Evolutionary conservation across 1,284 basidiomycete genomes (phyloP).

Genomic region (Erythrobasidium hasegawianum): DNA sequence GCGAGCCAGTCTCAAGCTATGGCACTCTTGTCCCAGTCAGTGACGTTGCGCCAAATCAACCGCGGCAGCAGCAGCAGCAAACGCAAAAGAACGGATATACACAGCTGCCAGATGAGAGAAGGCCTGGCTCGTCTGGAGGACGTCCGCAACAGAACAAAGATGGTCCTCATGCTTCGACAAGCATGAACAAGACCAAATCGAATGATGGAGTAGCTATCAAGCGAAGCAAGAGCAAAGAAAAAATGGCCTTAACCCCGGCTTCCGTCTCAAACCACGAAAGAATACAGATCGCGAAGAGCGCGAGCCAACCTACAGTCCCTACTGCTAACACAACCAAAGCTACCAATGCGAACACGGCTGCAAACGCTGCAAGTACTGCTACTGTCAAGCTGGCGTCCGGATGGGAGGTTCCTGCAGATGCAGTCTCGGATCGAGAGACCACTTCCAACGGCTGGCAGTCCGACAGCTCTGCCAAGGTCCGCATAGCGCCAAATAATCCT

Average conservation of each 20-base stretch:
- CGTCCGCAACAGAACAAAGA: too few relatives aligned
- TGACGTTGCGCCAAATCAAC: slow-evolving; percentile 1
- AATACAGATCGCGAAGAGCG: slow-evolving; percentile 17
- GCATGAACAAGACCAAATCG: neutral
- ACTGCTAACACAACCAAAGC: neutral
- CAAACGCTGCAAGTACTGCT: neutral
- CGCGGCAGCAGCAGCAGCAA: too few relatives aligned
- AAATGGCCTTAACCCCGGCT: slow-evolving; percentile 4
- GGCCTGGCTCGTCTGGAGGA: too few relatives aligned
- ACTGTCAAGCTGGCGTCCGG: slow-evolving; percentile 1
- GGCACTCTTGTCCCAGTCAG: slow-evolving; percentile 23
- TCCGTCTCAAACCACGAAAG: slow-evolving; percentile 26
- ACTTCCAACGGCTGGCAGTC: neutral
- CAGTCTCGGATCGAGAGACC: neutral
- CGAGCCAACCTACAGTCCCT: neutral
- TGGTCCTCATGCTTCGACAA: too few relatives aligned
- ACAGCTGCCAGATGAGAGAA: too few relatives aligned
- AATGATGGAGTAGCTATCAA: slow-evolving; percentile 2
- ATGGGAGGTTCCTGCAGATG: neutral
- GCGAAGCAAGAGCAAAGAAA: neutral
- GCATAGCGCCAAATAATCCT: neutral
- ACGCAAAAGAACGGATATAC: too few relatives aligned
- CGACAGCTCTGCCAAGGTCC: neutral
- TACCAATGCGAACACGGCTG: neutral
- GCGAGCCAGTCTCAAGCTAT: neutral